Evolutionary conservation across 83 land plant genomes (phyloP).

Genomic region (Diphasiastrum complanatum): DNA sequence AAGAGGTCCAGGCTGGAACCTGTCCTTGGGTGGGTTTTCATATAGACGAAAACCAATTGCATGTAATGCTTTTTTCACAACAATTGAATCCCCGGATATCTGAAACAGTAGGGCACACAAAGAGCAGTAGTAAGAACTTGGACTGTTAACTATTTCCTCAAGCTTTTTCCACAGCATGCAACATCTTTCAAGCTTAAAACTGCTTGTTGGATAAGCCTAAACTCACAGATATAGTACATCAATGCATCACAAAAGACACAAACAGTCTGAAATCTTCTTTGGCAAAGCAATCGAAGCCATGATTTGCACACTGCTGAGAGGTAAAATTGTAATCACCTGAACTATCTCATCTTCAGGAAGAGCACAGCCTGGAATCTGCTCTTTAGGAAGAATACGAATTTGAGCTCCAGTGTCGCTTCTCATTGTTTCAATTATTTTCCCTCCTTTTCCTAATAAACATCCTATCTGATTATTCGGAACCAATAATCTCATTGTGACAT

Average conservation of each 20-base stretch:
- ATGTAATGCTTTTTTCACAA: slow-evolving; percentile 55
- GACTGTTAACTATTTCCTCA: too few species aligned
- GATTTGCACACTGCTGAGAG: not conserved
- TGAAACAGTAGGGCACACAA: slow-evolving; percentile 10
- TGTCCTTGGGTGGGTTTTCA: slow-evolving; percentile 64
- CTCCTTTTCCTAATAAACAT: slow-evolving; percentile 70
- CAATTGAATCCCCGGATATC: slow-evolving; percentile 50
- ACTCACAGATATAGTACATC: slow-evolving; percentile 9
- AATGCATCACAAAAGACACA: not conserved
- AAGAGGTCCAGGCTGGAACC: slow-evolving; percentile 20
- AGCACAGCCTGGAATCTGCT: slow-evolving; percentile 56
- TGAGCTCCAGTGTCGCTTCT: slow-evolving; percentile 60
- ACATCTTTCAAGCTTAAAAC: too few species aligned
- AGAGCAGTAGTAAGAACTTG: not conserved
- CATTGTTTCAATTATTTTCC: slow-evolving; percentile 57
- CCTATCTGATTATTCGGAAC: slow-evolving; percentile 80
- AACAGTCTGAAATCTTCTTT: not conserved
- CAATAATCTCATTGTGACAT: slow-evolving; percentile 48
- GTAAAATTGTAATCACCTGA: slow-evolving; percentile 36
- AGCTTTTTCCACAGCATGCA: too few species aligned
- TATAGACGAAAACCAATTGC: slow-evolving; percentile 53
- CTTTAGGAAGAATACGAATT: slow-evolving; percentile 59
- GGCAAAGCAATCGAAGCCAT: not conserved
- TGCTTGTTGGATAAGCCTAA: too few species aligned
- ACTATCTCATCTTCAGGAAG: slow-evolving; percentile 60